These are phyloP conservation scores for Colletotrichum paranaense DNA, from an alignment of 2,329 filamentous ascomycete genomes.

Conservation along the genomic window DNA sequence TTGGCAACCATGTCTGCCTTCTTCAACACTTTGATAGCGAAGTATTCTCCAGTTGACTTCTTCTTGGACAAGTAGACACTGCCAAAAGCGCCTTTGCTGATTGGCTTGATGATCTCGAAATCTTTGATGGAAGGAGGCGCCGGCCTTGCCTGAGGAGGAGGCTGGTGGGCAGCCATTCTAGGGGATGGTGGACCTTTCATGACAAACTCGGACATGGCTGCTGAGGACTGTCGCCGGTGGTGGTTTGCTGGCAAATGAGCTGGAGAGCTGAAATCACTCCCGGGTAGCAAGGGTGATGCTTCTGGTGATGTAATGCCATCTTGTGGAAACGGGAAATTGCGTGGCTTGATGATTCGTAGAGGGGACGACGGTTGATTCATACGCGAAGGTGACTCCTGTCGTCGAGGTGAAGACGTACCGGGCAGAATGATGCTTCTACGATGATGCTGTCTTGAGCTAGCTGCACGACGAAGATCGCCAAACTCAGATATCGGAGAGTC, in stretches of 20 bases:
- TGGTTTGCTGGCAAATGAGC: constrained; percentile 70
- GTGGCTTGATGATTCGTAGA: constrained; percentile 85
- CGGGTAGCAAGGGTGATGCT: constrained; percentile 86
- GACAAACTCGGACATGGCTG: constrained; percentile 78
- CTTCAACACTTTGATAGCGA: constrained; percentile 97
- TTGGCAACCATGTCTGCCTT: constrained; percentile 99
- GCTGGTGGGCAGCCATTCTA: constrained; percentile 79
- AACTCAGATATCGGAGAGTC: constrained; percentile 94
- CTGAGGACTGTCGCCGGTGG: constrained; percentile 91
- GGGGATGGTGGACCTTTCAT: constrained; percentile 84
- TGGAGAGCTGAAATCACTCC: constrained; percentile 84
- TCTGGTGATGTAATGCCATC: constrained; percentile 85
- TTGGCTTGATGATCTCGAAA: constrained; percentile 99
- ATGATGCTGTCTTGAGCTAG: constrained; percentile 85
- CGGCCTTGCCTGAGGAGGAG: constrained; percentile 86
- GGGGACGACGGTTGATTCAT: constrained; percentile 83
- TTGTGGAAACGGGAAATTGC: constrained; percentile 67
- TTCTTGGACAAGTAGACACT: constrained; percentile 99
- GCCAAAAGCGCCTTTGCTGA: constrained; percentile 98
- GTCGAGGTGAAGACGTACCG: constrained; percentile 79
- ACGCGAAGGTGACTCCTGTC: constrained; percentile 90
- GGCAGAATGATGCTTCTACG: constrained; percentile 88
- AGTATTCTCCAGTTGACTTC: constrained; percentile 98
- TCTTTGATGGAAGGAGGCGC: constrained; percentile 98
- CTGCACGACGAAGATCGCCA: constrained; percentile 77